Percentiles rank a stretch among this genome's conserved stretches.
phyloP scores from a whole-genome alignment of 2,329 filamentous ascomycete species.

The Sporothrix euskadiensis region DNA sequence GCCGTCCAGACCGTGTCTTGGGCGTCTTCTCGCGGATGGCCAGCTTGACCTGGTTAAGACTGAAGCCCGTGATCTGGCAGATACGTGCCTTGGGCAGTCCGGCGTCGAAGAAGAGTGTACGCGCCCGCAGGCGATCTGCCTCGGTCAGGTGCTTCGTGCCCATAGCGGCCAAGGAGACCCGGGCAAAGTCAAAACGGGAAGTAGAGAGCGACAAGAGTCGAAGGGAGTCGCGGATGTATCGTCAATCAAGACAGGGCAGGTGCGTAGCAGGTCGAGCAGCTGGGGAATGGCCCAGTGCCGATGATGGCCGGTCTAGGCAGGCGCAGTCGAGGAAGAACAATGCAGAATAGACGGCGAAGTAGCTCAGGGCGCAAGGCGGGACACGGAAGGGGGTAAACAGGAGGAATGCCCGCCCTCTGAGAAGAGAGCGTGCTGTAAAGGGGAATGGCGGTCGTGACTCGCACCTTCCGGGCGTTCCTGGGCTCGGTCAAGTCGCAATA shows the following conservation, averaged over 20 bases:
- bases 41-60: constrained; percentile 32
- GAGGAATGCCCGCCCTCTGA: constrained; percentile 11
- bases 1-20: constrained; percentile 30
- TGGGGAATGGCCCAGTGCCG: constrained; percentile 10
- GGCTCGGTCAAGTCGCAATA: constrained; percentile 15
- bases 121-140: constrained; percentile 32
- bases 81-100: constrained; percentile 32
- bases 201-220: background rate
- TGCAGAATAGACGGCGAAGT: background rate
- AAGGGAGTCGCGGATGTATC: background rate
- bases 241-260: background rate
- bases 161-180: constrained; percentile 18
- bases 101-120: constrained; percentile 32
- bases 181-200: background rate
- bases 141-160: constrained; percentile 35
- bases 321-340: background rate
- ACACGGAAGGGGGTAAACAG: constrained; percentile 5
- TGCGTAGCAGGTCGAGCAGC: background rate
- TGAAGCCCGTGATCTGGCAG: constrained; percentile 33
- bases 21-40: constrained; percentile 34
- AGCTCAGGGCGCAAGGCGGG: constrained; percentile 2
- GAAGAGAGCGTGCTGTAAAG: constrained; percentile 4
- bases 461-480: constrained; percentile 22
- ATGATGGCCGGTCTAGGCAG: background rate
- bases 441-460: constrained; percentile 6